phyloP scores from a whole-genome alignment of 108 stramenopile species.

The Halocafeteria seosinensis region DNA sequence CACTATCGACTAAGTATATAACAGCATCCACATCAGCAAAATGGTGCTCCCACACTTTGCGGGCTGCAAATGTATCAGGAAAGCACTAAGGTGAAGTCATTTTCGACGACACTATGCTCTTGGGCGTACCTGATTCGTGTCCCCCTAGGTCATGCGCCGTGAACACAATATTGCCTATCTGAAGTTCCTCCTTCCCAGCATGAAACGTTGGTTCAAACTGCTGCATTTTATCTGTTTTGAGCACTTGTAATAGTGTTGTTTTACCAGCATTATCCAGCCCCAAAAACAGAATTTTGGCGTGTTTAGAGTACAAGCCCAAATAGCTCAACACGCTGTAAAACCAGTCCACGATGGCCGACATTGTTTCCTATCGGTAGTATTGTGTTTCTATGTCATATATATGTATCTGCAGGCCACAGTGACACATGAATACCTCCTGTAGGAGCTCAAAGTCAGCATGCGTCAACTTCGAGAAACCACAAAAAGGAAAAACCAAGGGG shows the following conservation, averaged over 20 bases:
- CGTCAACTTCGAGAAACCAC: too few species aligned
- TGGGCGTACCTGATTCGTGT: conserved; percentile 64
- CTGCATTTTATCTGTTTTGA: conserved; percentile 71
- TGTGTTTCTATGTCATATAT: too few species aligned
- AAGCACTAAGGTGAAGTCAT: too few species aligned
- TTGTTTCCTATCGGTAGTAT: too few species aligned
- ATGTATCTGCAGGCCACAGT: too few species aligned
- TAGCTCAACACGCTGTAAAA: background rate
- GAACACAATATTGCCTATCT: conserved; percentile 73
- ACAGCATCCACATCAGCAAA: conserved; percentile 94
- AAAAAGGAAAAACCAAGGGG: too few species aligned
- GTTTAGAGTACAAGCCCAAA: conserved; percentile 40
- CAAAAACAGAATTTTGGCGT: conserved; percentile 95
- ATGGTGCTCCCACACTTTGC: conserved; percentile 73
- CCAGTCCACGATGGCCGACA: background rate
- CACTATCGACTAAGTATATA: conserved; percentile 59
- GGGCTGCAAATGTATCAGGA: too few species aligned
- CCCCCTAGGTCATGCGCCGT: conserved; percentile 88
- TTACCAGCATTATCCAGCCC: conserved; percentile 99
- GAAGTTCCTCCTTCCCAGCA: conserved; percentile 61
- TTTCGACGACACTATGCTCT: too few species aligned
- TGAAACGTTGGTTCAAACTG: conserved; percentile 64
- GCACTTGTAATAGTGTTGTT: conserved; percentile 85
- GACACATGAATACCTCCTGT: too few species aligned
- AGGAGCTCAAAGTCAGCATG: too few species aligned